Evolutionary conservation across 441 rosid genomes (phyloP), one percentile per base, ranked within the genome.

Genomic region (Arabidopsis hybrid): DNA sequence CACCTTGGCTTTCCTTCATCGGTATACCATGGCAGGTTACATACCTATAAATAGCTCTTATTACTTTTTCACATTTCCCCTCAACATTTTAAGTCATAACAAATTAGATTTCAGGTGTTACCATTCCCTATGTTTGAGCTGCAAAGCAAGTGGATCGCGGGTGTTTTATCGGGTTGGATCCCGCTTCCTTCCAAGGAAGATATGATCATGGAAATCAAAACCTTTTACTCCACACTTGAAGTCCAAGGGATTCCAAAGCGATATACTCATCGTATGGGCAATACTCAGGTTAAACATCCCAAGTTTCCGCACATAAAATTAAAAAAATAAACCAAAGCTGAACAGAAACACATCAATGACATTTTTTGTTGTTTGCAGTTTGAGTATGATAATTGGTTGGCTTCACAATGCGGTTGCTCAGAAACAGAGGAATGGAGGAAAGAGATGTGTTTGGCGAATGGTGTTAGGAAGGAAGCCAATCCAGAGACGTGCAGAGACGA

Each of bases 111-210:
- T 21, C 65, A 93, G 97, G 78, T 83, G 60, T 31, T 69, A 36
- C 96, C 93, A 0, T 93, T 88, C 69, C 83, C 79, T 40, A 32
- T 85, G 81, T 85, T 47, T 67, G 98, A 93, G 80, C 72, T 80
- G 8, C 96, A 91, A 85, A 86, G 90, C 90, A 89, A 89, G 82
- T 93, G 97, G 98, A 80, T 91, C 43, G 89, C 95, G 0, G 86
- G 93, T 65, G 78, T 79, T 77, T 77, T 93, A 71, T 91, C 97
- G 11, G 94, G 92, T 69, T 81, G 88, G 55, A 64, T 88, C 14
- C 55, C 21, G 8, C 91, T 91, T 66, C 91, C 98, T 26, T 79
- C 85, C 0, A 67, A 75, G 29, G 85, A 86, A 68, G 88, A 85
- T 76, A 91, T 91, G 97, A 83, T 79, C 85, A 72, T 81, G 49